These are phyloP conservation scores for Gossypium lobatum DNA, from an alignment of 441 rosid species.

Conservation along the genomic window DNA sequence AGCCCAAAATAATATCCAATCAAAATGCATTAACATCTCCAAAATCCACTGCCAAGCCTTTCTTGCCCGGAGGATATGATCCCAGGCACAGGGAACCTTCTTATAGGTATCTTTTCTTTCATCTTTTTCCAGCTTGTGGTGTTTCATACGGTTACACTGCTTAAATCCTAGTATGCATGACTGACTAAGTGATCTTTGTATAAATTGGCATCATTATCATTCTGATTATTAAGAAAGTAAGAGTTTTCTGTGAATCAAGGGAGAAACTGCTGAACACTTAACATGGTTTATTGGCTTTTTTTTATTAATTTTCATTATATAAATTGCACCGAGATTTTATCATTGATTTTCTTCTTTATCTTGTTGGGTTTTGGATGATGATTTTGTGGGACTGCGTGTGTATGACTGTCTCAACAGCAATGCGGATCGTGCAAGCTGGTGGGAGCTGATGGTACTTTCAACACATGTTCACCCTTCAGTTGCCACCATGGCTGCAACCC, in stretches of 20 bases:
- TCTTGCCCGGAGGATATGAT: constrained; percentile 80
- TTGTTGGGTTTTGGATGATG: not conserved
- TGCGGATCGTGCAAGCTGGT: constrained; percentile 85
- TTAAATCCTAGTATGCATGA: not conserved
- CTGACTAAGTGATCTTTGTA: not conserved
- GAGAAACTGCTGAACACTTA: not conserved
- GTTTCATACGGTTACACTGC: not conserved
- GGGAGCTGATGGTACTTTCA: constrained; percentile 88
- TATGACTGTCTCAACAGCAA: constrained; percentile 46
- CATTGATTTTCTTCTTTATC: not conserved
- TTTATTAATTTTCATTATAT: not conserved
- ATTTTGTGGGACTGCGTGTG: not conserved
- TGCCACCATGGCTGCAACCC: constrained; percentile 92
- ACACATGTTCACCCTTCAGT: constrained; percentile 93
- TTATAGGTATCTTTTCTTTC: constrained; percentile 47
- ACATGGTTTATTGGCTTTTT: not conserved
- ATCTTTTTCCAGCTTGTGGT: not conserved
- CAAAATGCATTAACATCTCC: constrained; percentile 25
- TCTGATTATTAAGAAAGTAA: not conserved
- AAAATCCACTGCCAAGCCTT: constrained; percentile 23
- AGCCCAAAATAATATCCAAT: constrained; percentile 25
- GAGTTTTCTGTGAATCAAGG: not conserved
- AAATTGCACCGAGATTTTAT: not conserved
- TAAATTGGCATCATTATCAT: not conserved
- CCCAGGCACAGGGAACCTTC: constrained; percentile 94